Evolutionary conservation across 2,329 filamentous ascomycete genomes (phyloP).

Genomic region (Xylaria sp.): DNA sequence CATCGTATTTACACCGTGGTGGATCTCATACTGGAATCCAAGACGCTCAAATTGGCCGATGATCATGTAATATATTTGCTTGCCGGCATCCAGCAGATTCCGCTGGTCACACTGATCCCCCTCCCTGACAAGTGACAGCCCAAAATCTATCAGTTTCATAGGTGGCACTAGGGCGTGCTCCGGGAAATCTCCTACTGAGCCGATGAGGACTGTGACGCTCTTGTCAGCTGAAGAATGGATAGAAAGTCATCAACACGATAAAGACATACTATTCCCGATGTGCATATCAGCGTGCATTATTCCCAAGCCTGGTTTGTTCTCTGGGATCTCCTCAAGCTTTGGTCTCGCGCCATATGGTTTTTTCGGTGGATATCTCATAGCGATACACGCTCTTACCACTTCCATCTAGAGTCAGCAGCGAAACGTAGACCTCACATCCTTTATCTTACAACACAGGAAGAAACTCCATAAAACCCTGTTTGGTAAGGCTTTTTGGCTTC

Average conservation of each 20-base stretch:
- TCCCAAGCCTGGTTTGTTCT: not conserved
- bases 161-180: slow-evolving; percentile 29
- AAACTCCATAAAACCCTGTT: slow-evolving; percentile 36
- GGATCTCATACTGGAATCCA: too few relatives aligned
- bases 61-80: slow-evolving; percentile 8
- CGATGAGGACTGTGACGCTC: slow-evolving; percentile 20
- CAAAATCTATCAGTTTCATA: slow-evolving; percentile 35
- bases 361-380: slow-evolving; percentile 19
- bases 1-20: not conserved
- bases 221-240: slow-evolving; percentile 12
- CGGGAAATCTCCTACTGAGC: slow-evolving; percentile 7
- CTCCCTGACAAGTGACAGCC: not conserved
- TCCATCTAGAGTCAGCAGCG: not conserved
- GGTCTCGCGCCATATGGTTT: not conserved
- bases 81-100: slow-evolving; percentile 10
- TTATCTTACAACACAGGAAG: slow-evolving; percentile 34
- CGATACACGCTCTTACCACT: slow-evolving; percentile 33
- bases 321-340: slow-evolving; percentile 20
- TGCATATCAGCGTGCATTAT: slow-evolving; percentile 27
- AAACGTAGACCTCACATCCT: not conserved
- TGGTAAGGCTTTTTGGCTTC: not conserved
- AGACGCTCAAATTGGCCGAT: not conserved
- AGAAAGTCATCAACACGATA: not conserved
- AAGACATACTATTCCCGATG: slow-evolving; percentile 11
- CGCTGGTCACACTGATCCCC: too few relatives aligned